Evolutionary conservation across 805 yeast species (phyloP), one percentile per base, ranked within the genome.

Genomic region (Wickerhamomyces bisporus): DNA sequence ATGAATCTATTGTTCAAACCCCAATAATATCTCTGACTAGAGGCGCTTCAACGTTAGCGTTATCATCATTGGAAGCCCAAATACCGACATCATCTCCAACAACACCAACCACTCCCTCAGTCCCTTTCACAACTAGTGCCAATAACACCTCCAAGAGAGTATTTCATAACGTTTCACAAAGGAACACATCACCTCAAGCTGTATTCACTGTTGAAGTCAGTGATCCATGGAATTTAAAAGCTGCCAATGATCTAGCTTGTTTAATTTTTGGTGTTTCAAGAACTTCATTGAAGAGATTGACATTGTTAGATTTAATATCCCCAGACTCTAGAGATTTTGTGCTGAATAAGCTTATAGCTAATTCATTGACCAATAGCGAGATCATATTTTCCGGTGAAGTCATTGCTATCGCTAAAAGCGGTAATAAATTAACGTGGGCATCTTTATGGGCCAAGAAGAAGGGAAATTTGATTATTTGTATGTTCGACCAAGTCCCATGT

Each of bases 161-260:
- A 11, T 78, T 73, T 59, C 86, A 86, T 64, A 57, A 81, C 26
- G 71, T 86, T 1, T 72, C 88, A 0, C 79, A 84, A 3, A 87
- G 84, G 49, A 81, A 79, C 42, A 65, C 82, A 0, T 67, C 77
- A 2, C 91, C 91, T 10, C 93, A 86, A 53, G 93, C 96, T 0
- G 81, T 88, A 11, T 81, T 89, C 57, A 86, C 96, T 0, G 85
- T 94, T 34, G 78, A 77, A 3, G 64, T 73, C 18, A 76, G 73
- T 12, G 71, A 73, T 34, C 97, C 97, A 1, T 89, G 93, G 89
- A 63, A 68, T 20, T 72, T 89, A 35, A 77, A 76, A 51, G 89
- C 94, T 6, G 87, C 94, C 13, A 89, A 91, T 56, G 97, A 89
- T 60, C 66, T 88, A 47, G 95, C 96, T 0, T 85, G 95, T 53